Percentiles rank a stretch among this genome's conserved stretches.
Conservation (phyloP, 2,329 filamentous ascomycete genomes). For the Microdochium nivale region DNA sequence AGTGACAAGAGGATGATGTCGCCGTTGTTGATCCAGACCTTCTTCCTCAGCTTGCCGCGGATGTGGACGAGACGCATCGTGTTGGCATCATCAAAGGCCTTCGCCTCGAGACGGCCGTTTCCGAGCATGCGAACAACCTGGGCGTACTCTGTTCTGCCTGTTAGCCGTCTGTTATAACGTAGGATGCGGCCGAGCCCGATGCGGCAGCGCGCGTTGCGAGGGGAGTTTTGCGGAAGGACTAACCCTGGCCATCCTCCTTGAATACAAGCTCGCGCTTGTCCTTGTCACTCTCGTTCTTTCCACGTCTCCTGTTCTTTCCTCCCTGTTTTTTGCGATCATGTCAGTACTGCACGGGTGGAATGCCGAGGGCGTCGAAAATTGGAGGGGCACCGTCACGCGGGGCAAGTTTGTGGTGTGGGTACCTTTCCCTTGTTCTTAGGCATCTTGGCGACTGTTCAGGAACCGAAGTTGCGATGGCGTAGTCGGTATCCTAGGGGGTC, state of each 20-base stretch:
- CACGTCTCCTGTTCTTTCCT: constrained; percentile 96
- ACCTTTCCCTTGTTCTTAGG: constrained; percentile 99
- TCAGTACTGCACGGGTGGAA: not conserved
- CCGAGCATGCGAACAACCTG: constrained; percentile 94
- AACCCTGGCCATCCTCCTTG: constrained; percentile 93
- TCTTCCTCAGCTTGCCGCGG: constrained; percentile 96
- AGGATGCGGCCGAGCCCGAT: not conserved
- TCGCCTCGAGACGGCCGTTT: constrained; percentile 84
- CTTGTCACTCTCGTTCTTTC: constrained; percentile 99
- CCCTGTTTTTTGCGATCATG: constrained; percentile 49
- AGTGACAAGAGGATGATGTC: constrained; percentile 86
- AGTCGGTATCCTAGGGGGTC: not conserved
- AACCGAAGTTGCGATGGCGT: not conserved
- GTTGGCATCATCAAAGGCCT: constrained; percentile 92
- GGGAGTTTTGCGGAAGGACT: constrained; percentile 9
- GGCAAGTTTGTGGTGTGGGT: constrained; percentile 22
- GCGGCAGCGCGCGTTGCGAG: not conserved
- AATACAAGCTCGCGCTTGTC: constrained; percentile 98
- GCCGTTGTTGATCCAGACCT: constrained; percentile 99
- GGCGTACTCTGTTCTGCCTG: constrained; percentile 34
- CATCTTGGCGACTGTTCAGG: constrained; percentile 46
- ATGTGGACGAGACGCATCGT: constrained; percentile 60
- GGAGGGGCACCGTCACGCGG: not conserved
- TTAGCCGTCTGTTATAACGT: constrained; percentile 1
- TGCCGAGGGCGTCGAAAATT: not conserved